Evolutionary conservation across 768 basidiomycete genomes (phyloP), one percentile per base, ranked within the genome.

Genomic region (Lactarius evosmus): DNA sequence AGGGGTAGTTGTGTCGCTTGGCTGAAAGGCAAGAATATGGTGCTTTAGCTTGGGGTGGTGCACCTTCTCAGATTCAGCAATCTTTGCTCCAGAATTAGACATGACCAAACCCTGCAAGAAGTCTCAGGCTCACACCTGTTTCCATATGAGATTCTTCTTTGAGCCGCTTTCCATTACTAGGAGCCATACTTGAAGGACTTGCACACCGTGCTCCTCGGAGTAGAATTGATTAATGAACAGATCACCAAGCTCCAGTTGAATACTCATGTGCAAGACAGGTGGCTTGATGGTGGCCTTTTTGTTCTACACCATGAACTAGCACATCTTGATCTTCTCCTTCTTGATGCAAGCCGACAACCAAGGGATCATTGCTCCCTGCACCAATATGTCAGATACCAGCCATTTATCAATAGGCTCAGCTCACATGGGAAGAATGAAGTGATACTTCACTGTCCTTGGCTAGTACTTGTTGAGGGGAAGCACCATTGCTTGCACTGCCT

Each of bases 121-220:
- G n/a, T n/a, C n/a, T n/a, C n/a, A n/a, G 9, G 11, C n/a, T 7
- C 9, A 7, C 12, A 22, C 46, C 46, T 50, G 46, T 50, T 50
- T 50, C 46, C 46, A 50, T 25, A 12, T 22, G 9, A 4, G 27
- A n/a, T n/a, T n/a, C 8, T 50, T n/a, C n/a, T 22, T 50, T 25
- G 22, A 50, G 3, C 7, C 46, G 8, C 46, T 27, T 22, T 50
- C n/a, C 17, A 9, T 7, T 22, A 50, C 46, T 14, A 50, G 27
- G 25, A 50, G 46, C 46, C 46, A 50, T 22, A 50, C 46, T 50
- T 50, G 46, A 50, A 50, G 46, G 8, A 50, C 46, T 9, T 50
- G 46, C 25, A 3, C n/a, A 4, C 22, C 27, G 9, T 50, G 46
- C 22, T 50, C 11, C 46, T 7, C 22, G 46, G 46, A 50, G 22